Base-by-base conservation (phyloP, 2,329 filamentous ascomycete genomes). In the Epichloe hybrida region DNA sequence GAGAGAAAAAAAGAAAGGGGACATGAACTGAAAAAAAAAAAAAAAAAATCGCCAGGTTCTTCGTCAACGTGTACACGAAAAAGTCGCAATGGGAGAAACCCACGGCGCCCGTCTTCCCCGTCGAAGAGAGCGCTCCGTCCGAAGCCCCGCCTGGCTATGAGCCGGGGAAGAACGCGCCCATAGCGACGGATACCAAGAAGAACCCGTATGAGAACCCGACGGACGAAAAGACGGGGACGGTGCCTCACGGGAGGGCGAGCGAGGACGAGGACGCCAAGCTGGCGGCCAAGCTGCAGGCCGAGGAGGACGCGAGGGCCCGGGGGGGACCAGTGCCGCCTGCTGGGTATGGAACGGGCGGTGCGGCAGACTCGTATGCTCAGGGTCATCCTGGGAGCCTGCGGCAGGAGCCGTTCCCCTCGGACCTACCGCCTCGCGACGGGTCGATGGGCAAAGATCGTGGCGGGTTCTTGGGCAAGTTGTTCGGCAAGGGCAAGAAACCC, bases 11-110 rank as follows among this genome's bases (percentile, higher is more conserved):
- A 31, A 31, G 8, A 17, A 17, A 3, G 36, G 23, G 21, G 4
- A 38, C 0, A 38, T 38, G 11, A 31, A 31, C 27, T 31, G 17
- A 17, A 17, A 17, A 17, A 17, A 17, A 17, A 17, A 17, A 3
- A 31, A 31, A 9, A 42, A 13, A 11, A 11, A 4, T 23, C 11
- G 23, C 15, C 49, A 88, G 84, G 84, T 95, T 93, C 77, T 96
- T 86, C 71, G 86, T 95, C 54, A 93, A 96, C 71, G 79, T 86
- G 54, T 79, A 83, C 67, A 95, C 89, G 56, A 93, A 93, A 62
- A 77, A 85, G 63, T 95, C 90, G 5, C 86, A 91, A 75, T 96
- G 90, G 90, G 86, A 95, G 4, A 84, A 80, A 58, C 89, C 89
- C 17, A 87, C 81, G 38, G 75, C 75, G 49, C 83, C 86, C 42